Evolutionary conservation across 352 stramenopile species (phyloP).

Genomic region (Thalassiosira exigua): DNA sequence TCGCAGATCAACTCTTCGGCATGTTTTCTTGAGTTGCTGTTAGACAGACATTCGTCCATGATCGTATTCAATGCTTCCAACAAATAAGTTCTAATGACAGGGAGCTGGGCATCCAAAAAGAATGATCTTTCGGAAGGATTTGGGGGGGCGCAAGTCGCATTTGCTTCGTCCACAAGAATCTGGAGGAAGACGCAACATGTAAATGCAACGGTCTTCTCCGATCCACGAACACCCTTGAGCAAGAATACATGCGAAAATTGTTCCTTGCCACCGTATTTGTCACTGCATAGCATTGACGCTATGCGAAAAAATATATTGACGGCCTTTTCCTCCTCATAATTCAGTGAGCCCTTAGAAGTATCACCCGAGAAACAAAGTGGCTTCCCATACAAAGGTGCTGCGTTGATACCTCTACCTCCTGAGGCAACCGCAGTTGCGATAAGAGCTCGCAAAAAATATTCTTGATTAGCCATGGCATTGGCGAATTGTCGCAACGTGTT

Average conservation of each 20-base stretch:
- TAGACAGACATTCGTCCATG: conserved; percentile 43
- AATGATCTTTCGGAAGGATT: conserved; percentile 15
- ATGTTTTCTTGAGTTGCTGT: conserved; percentile 5
- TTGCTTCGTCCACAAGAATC: conserved; percentile 29
- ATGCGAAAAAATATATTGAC: conserved; percentile 40
- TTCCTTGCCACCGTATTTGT: conserved; percentile 4
- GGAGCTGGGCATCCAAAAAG: conserved; percentile 39
- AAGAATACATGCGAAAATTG: conserved; percentile 36
- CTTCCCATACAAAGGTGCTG: conserved; percentile 27
- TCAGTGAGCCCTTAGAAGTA: not conserved
- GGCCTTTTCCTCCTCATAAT: conserved; percentile 1
- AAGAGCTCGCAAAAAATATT: conserved; percentile 26
- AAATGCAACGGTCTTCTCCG: conserved; percentile 15
- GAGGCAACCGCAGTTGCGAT: conserved; percentile 29
- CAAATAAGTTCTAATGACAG: conserved; percentile 29
- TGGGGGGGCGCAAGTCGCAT: conserved; percentile 8
- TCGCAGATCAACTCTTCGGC: conserved; percentile 34
- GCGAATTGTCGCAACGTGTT: conserved; percentile 9
- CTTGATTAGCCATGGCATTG: conserved; percentile 22
- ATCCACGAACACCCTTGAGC: conserved; percentile 30
- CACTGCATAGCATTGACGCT: conserved; percentile 29
- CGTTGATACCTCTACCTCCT: not conserved
- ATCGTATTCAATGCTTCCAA: conserved; percentile 28
- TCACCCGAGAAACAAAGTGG: conserved; percentile 18
- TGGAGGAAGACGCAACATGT: conserved; percentile 37